These are phyloP conservation scores for Aureobasidium sp. DNA, from an alignment of 2,329 filamentous ascomycete species.

Conservation along the genomic window DNA sequence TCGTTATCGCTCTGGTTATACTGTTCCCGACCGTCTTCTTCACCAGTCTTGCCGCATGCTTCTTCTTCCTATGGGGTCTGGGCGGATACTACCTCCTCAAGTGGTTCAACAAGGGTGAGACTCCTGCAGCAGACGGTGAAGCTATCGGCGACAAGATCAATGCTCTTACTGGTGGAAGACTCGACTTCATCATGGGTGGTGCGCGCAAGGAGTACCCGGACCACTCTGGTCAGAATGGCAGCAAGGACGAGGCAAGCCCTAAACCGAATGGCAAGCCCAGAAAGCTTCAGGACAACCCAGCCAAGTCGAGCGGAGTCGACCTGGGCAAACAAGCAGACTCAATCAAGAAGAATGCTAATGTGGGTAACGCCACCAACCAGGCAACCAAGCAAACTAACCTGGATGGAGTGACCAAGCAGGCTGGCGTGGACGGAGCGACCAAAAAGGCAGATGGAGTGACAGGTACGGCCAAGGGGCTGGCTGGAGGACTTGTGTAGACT, in stretches of 20 bases:
- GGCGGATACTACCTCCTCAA: constrained; percentile 46
- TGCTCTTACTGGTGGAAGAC: constrained; percentile 29
- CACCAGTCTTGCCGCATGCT: constrained; percentile 51
- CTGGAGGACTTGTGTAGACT: constrained; percentile 7
- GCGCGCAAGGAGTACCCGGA: constrained; percentile 14
- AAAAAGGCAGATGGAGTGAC: constrained; percentile 3
- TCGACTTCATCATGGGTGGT: constrained; percentile 26
- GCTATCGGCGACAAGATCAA: constrained; percentile 35
- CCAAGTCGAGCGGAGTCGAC: constrained; percentile 12
- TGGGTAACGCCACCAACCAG: constrained; percentile 11
- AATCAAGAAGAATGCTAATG: constrained; percentile 13
- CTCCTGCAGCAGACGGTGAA: constrained; percentile 21
- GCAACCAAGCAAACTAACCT: constrained; percentile 12
- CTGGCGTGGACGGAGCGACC: background rate
- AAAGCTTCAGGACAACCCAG: constrained; percentile 8
- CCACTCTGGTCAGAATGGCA: constrained; percentile 2
- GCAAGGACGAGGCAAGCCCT: background rate
- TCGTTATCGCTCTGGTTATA: constrained; percentile 56
- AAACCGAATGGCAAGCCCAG: constrained; percentile 10
- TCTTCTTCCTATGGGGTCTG: constrained; percentile 60
- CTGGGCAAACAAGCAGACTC: constrained; percentile 9
- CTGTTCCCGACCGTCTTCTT: constrained; percentile 61
- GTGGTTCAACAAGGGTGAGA: constrained; percentile 28
- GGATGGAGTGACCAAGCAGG: constrained; percentile 10
- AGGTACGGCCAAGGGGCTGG: background rate